Evolutionary conservation across 2,329 filamentous ascomycete species (phyloP), one percentile per base, ranked within the genome.

Genomic region (Rhynchosporium secalis): DNA sequence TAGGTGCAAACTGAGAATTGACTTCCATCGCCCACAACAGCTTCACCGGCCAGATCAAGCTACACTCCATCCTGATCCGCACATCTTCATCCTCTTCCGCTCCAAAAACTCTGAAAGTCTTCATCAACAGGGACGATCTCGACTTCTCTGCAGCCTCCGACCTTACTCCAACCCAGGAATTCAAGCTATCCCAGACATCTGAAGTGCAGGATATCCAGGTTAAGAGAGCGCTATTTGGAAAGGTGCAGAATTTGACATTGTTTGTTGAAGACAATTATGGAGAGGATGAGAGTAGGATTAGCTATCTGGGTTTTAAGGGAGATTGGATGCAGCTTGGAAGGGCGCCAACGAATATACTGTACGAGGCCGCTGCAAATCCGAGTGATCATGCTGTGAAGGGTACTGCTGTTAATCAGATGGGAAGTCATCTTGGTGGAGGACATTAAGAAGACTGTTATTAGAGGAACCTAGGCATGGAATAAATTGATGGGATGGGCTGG

Each of bases 221-320:
- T 38, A 92, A 91, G 76, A 86, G 95, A n/a, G 91, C 91, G 3
- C 81, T 90, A 28, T 99, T 97, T 81, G 91, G 89, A 69, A 90
- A 88, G 31, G 92, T 93, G n/a, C 89, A 91, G 54, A 87, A 83
- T 26, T 79, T 99, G 65, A 86, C 88, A 13, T 80, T 99, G 56
- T 98, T 98, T 79, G 90, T 98, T 70, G 88, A 91, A 71, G 91
- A 97, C 75, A 99, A 98, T 74, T 96, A 94, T 76, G 84, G 86
- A 69, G 83, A 86, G 10, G 91, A 96, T 60, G 86, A 89, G 60
- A 94, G 91, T 49, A 83, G 86, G 55, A 75, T 98, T 1, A 87
- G 82, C 65, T 99, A 97, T 77, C 67, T 98, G 61, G 95, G 91
- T 0, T 98, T 99, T 80, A 93, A 91, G 77, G 95, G 95, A 29